phyloP scores from a whole-genome alignment of 1,284 basidiomycete genomes.

The Mycosarcoma maydis region DNA sequence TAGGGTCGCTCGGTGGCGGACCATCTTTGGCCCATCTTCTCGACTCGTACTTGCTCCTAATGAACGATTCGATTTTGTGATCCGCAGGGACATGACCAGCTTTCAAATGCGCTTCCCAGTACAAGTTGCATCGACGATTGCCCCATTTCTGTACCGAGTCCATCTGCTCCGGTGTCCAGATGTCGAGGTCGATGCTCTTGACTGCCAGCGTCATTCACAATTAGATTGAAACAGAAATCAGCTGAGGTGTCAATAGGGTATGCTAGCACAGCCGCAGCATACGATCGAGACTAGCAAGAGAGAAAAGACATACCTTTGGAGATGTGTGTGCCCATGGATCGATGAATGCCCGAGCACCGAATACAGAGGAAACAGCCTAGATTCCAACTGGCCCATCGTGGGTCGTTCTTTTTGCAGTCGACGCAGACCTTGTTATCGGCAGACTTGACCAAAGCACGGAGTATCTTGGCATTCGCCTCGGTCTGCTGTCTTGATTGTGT shows the following conservation, averaged over 20 bases:
- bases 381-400: slow-evolving; percentile 98
- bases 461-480: slow-evolving; percentile 61
- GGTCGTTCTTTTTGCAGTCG: slow-evolving; percentile 72
- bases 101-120: slow-evolving; percentile 97
- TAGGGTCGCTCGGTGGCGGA: slow-evolving; percentile 82
- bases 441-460: slow-evolving; percentile 67
- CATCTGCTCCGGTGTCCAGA: slow-evolving; percentile 98
- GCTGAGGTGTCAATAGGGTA: too few species aligned
- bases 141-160: slow-evolving; percentile 83
- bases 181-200: slow-evolving; percentile 96
- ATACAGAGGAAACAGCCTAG: slow-evolving; percentile 94
- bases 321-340: slow-evolving; percentile 92
- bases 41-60: slow-evolving; percentile 95
- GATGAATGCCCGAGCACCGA: slow-evolving; percentile 96
- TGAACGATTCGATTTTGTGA: slow-evolving; percentile 98
- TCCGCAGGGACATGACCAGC: slow-evolving; percentile 91
- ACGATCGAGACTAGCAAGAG: not conserved
- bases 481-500: slow-evolving; percentile 64
- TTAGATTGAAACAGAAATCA: not conserved
- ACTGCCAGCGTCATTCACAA: too few species aligned
- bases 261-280: too few species aligned
- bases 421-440: slow-evolving; percentile 90
- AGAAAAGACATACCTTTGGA: slow-evolving; percentile 42
- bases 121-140: slow-evolving; percentile 87
- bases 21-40: slow-evolving; percentile 91